Percentiles rank a stretch among this genome's conserved stretches.
Conservation (phyloP, 495 filamentous ascomycete species). For the Tuber magnatum region DNA sequence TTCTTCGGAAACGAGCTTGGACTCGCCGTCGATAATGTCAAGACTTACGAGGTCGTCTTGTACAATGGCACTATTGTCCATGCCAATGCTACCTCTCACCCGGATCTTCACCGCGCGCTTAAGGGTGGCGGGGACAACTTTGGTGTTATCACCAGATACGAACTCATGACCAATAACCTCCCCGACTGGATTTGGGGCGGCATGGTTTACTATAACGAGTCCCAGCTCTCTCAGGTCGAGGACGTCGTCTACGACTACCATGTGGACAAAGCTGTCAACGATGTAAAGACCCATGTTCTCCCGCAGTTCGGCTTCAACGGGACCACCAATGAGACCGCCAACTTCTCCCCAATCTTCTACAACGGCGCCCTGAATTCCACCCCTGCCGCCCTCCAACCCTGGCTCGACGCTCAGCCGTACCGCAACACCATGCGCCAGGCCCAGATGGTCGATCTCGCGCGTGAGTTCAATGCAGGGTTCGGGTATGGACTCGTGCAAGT, state of each 20-base stretch:
- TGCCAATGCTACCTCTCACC: constrained; percentile 37
- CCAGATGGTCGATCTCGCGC: not conserved
- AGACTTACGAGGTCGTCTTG: constrained; percentile 49
- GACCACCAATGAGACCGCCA: not conserved
- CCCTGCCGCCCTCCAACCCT: not conserved
- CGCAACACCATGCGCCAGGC: not conserved
- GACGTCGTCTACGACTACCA: not conserved
- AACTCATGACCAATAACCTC: constrained; percentile 43
- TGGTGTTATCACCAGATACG: constrained; percentile 55
- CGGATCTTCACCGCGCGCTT: constrained; percentile 50
- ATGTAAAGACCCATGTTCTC: constrained; percentile 13
- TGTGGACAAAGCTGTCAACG: not conserved
- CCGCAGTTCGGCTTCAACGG: constrained; percentile 4
- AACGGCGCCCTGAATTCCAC: not conserved
- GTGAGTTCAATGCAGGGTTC: not conserved
- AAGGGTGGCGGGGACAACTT: constrained; percentile 56
- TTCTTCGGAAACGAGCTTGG: constrained; percentile 48
- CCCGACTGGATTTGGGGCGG: not conserved
- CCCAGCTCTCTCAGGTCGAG: not conserved
- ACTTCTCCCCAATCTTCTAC: not conserved
- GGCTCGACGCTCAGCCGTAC: not conserved
- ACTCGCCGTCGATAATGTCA: constrained; percentile 49
- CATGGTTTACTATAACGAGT: not conserved
- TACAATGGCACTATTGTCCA: constrained; percentile 41
- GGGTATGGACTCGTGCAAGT: constrained; percentile 6